These are phyloP conservation scores for Aureobasidium sp. DNA, from an alignment of 2,329 filamentous ascomycete species.

Conservation along the genomic window DNA sequence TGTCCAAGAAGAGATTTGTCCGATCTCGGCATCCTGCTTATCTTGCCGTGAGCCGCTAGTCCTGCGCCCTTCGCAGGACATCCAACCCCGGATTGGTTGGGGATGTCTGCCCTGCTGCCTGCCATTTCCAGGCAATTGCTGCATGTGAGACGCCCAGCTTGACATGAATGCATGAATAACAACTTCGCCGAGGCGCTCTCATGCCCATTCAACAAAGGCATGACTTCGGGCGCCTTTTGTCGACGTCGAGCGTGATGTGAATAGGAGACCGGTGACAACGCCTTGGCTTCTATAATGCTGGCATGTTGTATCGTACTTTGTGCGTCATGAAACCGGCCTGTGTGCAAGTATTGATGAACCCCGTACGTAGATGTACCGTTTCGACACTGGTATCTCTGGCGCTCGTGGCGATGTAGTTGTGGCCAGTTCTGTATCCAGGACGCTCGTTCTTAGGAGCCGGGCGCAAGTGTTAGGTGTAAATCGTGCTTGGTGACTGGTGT, in stretches of 20 bases:
- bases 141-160: constrained; percentile 2
- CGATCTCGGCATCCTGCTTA: constrained; percentile 9
- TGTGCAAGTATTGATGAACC: neutral
- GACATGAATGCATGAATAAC: constrained; percentile 2
- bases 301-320: neutral
- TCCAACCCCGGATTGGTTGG: constrained; percentile 9
- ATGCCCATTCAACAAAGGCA: neutral
- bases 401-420: neutral
- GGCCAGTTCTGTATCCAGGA: neutral
- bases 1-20: neutral
- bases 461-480: neutral
- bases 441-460: neutral
- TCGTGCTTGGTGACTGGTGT: neutral
- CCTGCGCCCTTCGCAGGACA: constrained; percentile 4
- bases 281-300: neutral
- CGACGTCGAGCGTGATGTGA: neutral
- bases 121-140: neutral
- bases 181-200: neutral
- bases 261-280: neutral
- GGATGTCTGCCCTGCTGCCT: constrained; percentile 5
- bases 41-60: constrained; percentile 7
- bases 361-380: neutral
- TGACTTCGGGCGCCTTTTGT: neutral
- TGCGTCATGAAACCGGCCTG: neutral
- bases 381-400: neutral